Percentiles rank a stretch among this genome's conserved stretches.
These are phyloP conservation scores for Venturia pyrina DNA, from an alignment of 2,329 filamentous ascomycete species.

Conservation along the genomic window DNA sequence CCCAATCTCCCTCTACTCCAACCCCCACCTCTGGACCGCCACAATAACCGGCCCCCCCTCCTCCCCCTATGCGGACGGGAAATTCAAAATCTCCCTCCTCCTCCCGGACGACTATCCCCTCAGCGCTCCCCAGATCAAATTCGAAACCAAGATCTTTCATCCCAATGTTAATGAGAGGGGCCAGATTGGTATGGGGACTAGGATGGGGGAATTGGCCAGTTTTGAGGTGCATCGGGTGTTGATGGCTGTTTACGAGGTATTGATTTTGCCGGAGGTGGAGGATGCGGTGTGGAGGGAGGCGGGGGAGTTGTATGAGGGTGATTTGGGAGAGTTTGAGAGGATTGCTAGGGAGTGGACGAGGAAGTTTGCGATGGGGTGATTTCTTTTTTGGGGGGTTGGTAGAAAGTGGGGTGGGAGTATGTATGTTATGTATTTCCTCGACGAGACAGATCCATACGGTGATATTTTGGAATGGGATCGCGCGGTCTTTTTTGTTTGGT, in stretches of 20 bases:
- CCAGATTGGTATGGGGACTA: slow-evolving; percentile 72
- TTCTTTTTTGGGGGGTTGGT: not conserved
- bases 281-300: slow-evolving; percentile 81
- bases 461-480: too few species aligned
- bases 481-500: too few species aligned
- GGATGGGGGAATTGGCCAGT: slow-evolving; percentile 91
- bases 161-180: slow-evolving; percentile 80
- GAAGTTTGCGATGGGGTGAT: slow-evolving; percentile 52
- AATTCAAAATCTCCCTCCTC: slow-evolving; percentile 60
- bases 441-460: too few species aligned
- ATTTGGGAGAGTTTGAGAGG: slow-evolving; percentile 61
- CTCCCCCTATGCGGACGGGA: slow-evolving; percentile 41
- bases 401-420: too few species aligned
- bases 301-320: slow-evolving; percentile 68
- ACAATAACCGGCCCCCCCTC: not conserved
- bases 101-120: slow-evolving; percentile 81
- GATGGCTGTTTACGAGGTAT: slow-evolving; percentile 62
- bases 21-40: not conserved
- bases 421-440: too few species aligned
- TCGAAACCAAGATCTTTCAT: slow-evolving; percentile 87
- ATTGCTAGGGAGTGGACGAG: slow-evolving; percentile 61
- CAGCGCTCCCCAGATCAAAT: slow-evolving; percentile 70
- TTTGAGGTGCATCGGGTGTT: slow-evolving; percentile 67
- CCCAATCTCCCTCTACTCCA: not conserved
- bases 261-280: slow-evolving; percentile 75